phyloP scores from a whole-genome alignment of 1,284 basidiomycete genomes.

The Puccinia triticina region DNA sequence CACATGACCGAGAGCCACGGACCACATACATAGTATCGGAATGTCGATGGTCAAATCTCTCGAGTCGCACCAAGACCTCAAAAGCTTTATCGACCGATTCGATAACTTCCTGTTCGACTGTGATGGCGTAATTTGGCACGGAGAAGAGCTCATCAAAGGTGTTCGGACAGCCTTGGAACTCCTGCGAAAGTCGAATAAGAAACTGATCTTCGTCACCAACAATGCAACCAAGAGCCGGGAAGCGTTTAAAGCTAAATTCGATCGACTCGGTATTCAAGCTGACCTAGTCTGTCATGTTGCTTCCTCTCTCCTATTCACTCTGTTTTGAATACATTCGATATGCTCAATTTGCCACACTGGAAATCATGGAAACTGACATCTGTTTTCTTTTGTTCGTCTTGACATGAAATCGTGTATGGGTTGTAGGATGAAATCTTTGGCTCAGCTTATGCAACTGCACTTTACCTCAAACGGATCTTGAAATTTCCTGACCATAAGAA shows the following conservation, averaged over 20 bases:
- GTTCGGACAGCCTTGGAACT: conserved; percentile 68
- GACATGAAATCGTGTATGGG: conserved; percentile 7
- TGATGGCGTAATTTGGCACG: conserved; percentile 87
- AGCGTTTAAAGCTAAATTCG: conserved; percentile 87
- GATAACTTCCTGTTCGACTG: conserved; percentile 84
- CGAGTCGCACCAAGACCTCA: conserved; percentile 29
- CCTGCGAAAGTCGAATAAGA: conserved; percentile 69
- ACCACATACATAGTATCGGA: neutral
- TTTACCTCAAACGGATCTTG: conserved; percentile 86
- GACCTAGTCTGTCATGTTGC: conserved; percentile 69
- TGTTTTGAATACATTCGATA: neutral
- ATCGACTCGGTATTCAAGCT: conserved; percentile 81
- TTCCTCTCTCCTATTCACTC: neutral
- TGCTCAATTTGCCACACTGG: neutral
- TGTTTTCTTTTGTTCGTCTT: conserved; percentile 2
- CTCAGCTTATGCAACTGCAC: conserved; percentile 89
- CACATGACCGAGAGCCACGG: too few species aligned
- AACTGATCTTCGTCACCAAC: conserved; percentile 92
- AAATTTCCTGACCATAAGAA: conserved; percentile 87
- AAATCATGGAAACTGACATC: neutral
- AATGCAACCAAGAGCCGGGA: conserved; percentile 92
- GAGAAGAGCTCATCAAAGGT: conserved; percentile 77
- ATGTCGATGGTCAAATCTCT: conserved; percentile 17
- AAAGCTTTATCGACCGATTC: conserved; percentile 34
- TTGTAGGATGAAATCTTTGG: conserved; percentile 88